Evolutionary conservation across 805 yeast genomes (phyloP).

Genomic region (Babjeviella inositovora): DNA sequence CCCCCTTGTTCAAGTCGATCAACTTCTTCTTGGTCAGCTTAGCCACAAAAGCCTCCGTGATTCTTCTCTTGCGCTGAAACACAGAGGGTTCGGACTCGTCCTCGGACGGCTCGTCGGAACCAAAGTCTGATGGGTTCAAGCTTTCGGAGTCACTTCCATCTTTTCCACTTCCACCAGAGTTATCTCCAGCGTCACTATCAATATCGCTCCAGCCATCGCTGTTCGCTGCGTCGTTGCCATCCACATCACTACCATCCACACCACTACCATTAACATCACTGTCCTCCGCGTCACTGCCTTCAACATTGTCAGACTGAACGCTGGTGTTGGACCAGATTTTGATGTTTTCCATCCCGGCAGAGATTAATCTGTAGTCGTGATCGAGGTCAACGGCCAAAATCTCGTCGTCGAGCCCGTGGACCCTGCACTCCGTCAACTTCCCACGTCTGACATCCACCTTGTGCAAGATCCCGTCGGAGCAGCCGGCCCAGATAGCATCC

Average conservation of each 20-base stretch:
- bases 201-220: not conserved
- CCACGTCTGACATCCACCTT: slow-evolving; percentile 53
- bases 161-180: slow-evolving; percentile 2
- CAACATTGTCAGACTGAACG: slow-evolving; percentile 6
- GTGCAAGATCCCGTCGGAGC: slow-evolving; percentile 58
- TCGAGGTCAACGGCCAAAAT: slow-evolving; percentile 69
- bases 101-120: slow-evolving; percentile 3
- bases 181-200: slow-evolving; percentile 1
- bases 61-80: slow-evolving; percentile 4
- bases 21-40: slow-evolving; percentile 5
- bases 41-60: too few species aligned
- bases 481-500: slow-evolving; percentile 60
- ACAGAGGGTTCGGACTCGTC: slow-evolving; percentile 2
- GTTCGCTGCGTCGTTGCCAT: slow-evolving; percentile 1
- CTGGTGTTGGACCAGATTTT: slow-evolving; percentile 49
- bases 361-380: slow-evolving; percentile 58
- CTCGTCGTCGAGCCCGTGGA: slow-evolving; percentile 60
- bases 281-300: slow-evolving; percentile 3
- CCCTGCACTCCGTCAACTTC: slow-evolving; percentile 44
- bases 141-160: slow-evolving; percentile 2
- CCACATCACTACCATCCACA: slow-evolving; percentile 2
- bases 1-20: slow-evolving; percentile 8
- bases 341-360: slow-evolving; percentile 72
- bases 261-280: slow-evolving; percentile 2
- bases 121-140: slow-evolving; percentile 2